Conservation (phyloP, 345 rosid genomes). For the Hibiscus trionum region DNA sequence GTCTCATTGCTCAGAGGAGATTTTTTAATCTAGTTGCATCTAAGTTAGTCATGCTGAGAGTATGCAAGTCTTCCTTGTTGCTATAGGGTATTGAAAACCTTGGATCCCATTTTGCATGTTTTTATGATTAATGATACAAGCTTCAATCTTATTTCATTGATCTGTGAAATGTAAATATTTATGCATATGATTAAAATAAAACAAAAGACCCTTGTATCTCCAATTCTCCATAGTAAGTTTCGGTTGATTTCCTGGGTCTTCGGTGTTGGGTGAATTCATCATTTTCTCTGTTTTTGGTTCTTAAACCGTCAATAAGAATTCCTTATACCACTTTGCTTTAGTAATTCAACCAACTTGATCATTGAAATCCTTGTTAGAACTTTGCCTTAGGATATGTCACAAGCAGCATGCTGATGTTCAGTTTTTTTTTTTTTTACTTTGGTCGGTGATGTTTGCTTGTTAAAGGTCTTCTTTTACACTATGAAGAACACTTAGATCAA, state of each 20-base stretch:
- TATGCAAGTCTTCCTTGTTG: background rate
- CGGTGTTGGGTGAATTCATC: background rate
- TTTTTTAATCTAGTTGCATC: background rate
- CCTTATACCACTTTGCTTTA: background rate
- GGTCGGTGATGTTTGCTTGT: background rate
- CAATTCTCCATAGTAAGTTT: background rate
- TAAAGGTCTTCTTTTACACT: background rate
- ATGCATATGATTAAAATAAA: background rate
- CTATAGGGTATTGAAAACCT: background rate
- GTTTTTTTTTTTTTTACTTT: background rate
- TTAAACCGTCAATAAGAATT: background rate
- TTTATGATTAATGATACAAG: background rate
- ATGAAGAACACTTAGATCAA: background rate
- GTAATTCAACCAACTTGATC: background rate
- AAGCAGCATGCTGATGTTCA: background rate
- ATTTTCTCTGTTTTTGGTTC: background rate
- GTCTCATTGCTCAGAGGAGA: background rate
- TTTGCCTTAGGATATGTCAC: background rate
- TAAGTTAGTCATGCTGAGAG: background rate
- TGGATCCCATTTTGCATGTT: background rate
- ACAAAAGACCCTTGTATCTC: background rate
- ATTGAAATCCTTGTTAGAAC: background rate
- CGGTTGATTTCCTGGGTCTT: background rate
- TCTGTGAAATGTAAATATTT: background rate
- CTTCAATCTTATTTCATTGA: too few species aligned